Base-by-base conservation (phyloP, 352 stramenopile genomes). In the Globisporangium uncinulatum region DNA sequence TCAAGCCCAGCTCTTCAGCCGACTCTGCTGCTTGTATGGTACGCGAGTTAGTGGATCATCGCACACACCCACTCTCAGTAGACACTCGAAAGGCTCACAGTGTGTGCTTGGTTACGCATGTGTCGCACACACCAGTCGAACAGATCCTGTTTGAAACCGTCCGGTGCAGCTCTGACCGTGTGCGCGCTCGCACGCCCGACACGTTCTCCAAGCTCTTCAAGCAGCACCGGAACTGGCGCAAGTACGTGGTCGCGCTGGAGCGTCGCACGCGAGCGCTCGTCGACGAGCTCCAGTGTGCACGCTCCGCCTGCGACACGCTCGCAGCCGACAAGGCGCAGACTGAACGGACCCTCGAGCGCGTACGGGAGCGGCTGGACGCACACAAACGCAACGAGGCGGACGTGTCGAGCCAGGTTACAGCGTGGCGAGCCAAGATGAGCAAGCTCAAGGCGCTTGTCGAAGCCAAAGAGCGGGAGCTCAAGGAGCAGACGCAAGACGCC, bases 221-320 rank as follows among this genome's bases (percentile, higher is more conserved):
- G 61, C 80, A 91, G 75, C 86, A 70, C 51, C 81, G 80, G 51
- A 83, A 81, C 49, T 90, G 80, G 78, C 66, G 76, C 4, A 91
- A 87, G 46, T 87, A 89, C 46, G 89, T 80, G 55, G 57, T 73
- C 3, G 57, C 62, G n/a, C 66, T 91, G 5, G 80, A 91, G 46
- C 62, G 64, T 0, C 74, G 86, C 46, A 65, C 61, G 15, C 21
- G 34, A 0, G 54, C 75, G 4, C 46, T 75, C 6, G 55, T 80
- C 39, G 62, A 58, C 19, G 74, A 82, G 21, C 59, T 88, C 3
- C 53, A 55, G 11, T 55, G 64, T 3, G 57, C 76, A 1, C 32
- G 71, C 3, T 43, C 62, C 17, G 71, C 84, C 14, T 68, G 70
- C 8, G 71, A 84, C 2, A 20, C 59, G 19, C 51, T 87, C 0